Conservation (phyloP, 83 land plant species). For the Thuja plicata region DNA sequence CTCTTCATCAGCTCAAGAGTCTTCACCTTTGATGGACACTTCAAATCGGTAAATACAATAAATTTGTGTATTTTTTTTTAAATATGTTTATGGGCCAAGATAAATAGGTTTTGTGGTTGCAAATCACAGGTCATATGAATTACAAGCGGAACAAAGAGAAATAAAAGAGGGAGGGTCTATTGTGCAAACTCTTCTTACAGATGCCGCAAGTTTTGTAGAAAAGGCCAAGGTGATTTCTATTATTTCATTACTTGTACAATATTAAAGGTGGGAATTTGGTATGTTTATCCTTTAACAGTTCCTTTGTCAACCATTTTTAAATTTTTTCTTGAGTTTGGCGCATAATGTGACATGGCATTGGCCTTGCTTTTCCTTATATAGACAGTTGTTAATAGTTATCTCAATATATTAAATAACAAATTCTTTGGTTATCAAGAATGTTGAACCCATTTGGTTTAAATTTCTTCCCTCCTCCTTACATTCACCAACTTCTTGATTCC, state of each 20-base stretch:
- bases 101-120: not conserved
- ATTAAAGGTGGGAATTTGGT: not conserved
- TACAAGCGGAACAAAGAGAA: conserved; percentile 32
- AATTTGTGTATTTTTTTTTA: not conserved
- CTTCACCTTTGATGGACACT: conserved; percentile 20
- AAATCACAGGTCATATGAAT: conserved; percentile 28
- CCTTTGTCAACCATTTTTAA: not conserved
- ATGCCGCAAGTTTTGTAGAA: conserved; percentile 34
- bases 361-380: not conserved
- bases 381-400: not conserved
- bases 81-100: not conserved
- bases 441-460: not conserved
- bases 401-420: not conserved
- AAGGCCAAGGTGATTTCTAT: conserved; percentile 63
- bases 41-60: conserved; percentile 10
- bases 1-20: conserved; percentile 1
- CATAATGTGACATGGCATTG: not conserved
- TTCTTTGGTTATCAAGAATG: not conserved
- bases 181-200: conserved; percentile 34
- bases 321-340: not conserved
- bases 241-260: not conserved
- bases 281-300: not conserved
- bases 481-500: too few relatives aligned
- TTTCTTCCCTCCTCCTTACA: too few relatives aligned
- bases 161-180: conserved; percentile 36